Base-by-base conservation (phyloP, 441 rosid species). In the Bruguiera hainesii region DNA sequence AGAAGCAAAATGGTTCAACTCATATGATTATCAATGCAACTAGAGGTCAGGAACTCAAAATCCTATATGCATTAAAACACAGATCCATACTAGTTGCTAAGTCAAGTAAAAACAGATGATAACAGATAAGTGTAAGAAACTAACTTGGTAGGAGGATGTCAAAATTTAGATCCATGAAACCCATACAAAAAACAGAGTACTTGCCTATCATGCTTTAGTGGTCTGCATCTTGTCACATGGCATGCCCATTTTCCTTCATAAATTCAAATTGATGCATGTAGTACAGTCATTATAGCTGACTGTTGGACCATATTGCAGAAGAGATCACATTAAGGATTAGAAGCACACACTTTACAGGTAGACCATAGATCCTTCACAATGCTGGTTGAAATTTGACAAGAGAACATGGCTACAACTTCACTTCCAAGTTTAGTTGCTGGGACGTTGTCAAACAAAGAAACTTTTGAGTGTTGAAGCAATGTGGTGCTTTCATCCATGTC, bases 201-300 rank as follows among this genome's bases (percentile, higher is more conserved):
- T 78, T 86, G 91, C 87, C 85, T 84, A 84, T 73, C 30, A 71
- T 59, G 70, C 59, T 52, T 76, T 74, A 66, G 80, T 29, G 31
- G 78, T 52, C 76, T 50, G 72, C 80, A 67, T 70, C 81, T 64
- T 18, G 61, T 70, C 80, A 71, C 64, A 73, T 33, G 56, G 76
- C 79, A 73, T 60, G 83, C 71, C 57, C 75, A 71, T 65, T 62
- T 61, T 78, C 78, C 76, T 73, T 71, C 72, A 59, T 71, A 65
- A 73, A 42, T 68, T 68, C 66, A 33, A 65, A 29, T 65, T 66
- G 67, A 67, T 66, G 70, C 56, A 66, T 46, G 67, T 28, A 64
- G 66, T 4, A 73, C 8, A 63, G 65, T 53, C 67, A 65, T 23
- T 48, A 57, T 61, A 61, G 61, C 63, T 64, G 50, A 71, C 57